phyloP scores from a whole-genome alignment of 208 protist genomes.

The Trypanosoma congolense region DNA sequence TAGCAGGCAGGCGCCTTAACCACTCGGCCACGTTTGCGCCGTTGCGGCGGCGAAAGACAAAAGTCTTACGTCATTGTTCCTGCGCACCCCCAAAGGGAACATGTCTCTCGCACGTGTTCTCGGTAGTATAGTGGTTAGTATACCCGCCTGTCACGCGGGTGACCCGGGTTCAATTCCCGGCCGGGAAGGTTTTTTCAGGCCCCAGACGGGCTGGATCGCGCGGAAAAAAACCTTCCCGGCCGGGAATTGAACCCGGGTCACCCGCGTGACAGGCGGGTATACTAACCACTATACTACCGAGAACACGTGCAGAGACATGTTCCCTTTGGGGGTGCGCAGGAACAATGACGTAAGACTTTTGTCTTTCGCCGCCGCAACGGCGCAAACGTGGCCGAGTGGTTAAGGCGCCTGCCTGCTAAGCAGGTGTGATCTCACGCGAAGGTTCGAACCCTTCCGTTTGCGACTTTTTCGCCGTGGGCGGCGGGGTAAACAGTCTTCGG shows the following conservation, averaged over 20 bases:
- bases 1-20: constrained; percentile 90
- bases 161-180: constrained; percentile 29
- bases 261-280: constrained; percentile 28
- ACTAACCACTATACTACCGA: constrained; percentile 30
- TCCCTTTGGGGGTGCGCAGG: background rate
- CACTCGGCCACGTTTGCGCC: constrained; percentile 85
- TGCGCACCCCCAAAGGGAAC: too few relatives aligned
- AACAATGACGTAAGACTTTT: too few relatives aligned
- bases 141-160: constrained; percentile 28
- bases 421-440: constrained; percentile 87
- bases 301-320: background rate
- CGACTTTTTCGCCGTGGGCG: constrained; percentile 32
- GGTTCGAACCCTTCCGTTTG: constrained; percentile 87
- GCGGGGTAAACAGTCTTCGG: too few relatives aligned
- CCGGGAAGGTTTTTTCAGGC: constrained; percentile 20
- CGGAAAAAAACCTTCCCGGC: constrained; percentile 24
- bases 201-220: too few relatives aligned
- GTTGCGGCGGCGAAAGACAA: background rate
- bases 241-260: constrained; percentile 29
- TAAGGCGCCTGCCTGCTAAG: constrained; percentile 88
- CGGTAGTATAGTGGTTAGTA: constrained; percentile 30
- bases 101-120: constrained; percentile 1
- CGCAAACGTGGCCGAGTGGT: constrained; percentile 87
- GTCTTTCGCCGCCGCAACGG: background rate
- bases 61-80: too few relatives aligned